These are phyloP conservation scores for Claviceps sp. DNA, from an alignment of 2,329 filamentous ascomycete genomes.

Conservation along the genomic window DNA sequence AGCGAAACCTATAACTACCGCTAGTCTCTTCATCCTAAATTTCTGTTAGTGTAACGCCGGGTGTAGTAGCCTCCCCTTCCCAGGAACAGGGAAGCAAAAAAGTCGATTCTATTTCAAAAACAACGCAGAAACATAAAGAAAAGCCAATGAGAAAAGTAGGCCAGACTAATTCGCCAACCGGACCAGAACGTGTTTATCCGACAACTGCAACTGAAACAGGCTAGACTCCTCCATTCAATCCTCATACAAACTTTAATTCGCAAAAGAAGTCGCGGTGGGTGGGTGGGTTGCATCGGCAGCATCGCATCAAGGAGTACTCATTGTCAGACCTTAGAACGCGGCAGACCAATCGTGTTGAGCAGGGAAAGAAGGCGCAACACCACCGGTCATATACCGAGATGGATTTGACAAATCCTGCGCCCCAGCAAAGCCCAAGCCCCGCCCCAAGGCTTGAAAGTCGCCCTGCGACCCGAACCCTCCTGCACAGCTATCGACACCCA, in stretches of 20 bases:
- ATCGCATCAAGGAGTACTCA: slow-evolving; percentile 44
- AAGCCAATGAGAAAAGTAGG: background rate
- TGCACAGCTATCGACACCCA: slow-evolving; percentile 18
- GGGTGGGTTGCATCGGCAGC: too few species aligned
- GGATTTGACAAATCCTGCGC: slow-evolving; percentile 23
- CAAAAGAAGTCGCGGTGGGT: too few species aligned
- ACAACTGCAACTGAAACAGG: background rate
- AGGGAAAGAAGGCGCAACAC: slow-evolving; percentile 26
- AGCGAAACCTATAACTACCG: too few species aligned
- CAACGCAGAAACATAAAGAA: background rate
- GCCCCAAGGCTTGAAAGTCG: slow-evolving; percentile 34
- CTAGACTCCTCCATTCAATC: background rate
- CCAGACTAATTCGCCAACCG: background rate
- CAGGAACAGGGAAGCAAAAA: slow-evolving; percentile 2
- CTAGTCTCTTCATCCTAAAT: too few species aligned
- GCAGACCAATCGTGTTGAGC: slow-evolving; percentile 46
- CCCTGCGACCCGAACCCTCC: slow-evolving; percentile 21
- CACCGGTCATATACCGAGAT: slow-evolving; percentile 22
- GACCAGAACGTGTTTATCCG: background rate
- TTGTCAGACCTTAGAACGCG: slow-evolving; percentile 57
- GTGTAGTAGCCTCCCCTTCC: background rate
- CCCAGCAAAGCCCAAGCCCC: slow-evolving; percentile 34
- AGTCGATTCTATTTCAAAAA: slow-evolving; percentile 4
- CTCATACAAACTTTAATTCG: background rate
- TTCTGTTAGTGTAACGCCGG: slow-evolving; percentile 1